Conservation (phyloP, 805 yeast species). For the Allodekkera sacchari region DNA sequence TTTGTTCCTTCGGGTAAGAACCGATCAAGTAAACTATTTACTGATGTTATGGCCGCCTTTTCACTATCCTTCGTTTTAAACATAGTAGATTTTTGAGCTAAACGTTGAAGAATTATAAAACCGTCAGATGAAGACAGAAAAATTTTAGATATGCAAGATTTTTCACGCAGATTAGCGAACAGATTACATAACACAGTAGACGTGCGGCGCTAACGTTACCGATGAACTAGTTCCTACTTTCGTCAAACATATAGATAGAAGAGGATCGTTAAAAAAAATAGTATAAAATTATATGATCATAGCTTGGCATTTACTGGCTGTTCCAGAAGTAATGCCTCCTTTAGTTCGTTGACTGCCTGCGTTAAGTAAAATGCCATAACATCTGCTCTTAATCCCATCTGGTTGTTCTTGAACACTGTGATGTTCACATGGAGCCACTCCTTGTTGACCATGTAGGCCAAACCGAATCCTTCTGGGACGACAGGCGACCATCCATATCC, state of each 20-base stretch:
- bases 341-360: constrained; percentile 76
- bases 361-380: constrained; percentile 60
- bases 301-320: constrained; percentile 17
- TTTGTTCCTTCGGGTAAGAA: constrained; percentile 13
- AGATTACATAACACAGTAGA: no score
- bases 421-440: constrained; percentile 83
- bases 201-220: no score
- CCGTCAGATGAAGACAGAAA: not conserved
- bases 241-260: not conserved
- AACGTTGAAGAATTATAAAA: not conserved
- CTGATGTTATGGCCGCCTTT: constrained; percentile 13
- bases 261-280: constrained; percentile 2
- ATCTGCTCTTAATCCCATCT: constrained; percentile 46
- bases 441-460: constrained; percentile 86
- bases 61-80: constrained; percentile 14
- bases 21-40: constrained; percentile 18
- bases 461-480: constrained; percentile 85
- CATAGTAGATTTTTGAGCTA: constrained; percentile 4
- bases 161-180: no score
- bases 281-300: constrained; percentile 6
- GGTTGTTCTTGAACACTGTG: constrained; percentile 58
- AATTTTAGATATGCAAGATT: no score
- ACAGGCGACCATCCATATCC: constrained; percentile 97
- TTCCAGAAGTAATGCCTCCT: constrained; percentile 40
- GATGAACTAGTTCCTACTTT: no score